phyloP scores from a whole-genome alignment of 257 asterid species.

The Gentiana dahurica region DNA sequence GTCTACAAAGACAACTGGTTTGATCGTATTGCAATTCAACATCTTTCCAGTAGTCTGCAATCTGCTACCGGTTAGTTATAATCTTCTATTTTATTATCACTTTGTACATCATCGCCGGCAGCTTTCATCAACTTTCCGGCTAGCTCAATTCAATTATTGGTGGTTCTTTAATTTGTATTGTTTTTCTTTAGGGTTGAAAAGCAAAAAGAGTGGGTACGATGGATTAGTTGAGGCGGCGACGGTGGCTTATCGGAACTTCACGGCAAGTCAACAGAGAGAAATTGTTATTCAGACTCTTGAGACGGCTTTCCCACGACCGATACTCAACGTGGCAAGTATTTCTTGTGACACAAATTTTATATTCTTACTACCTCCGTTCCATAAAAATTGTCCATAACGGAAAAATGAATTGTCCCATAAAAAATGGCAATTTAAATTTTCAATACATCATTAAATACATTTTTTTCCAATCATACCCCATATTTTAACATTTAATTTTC shows the following conservation, averaged over 20 bases:
- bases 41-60: slow-evolving; percentile 59
- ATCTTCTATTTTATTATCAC: neutral
- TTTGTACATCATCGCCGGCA: neutral
- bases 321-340: slow-evolving; percentile 57
- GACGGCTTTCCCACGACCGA: slow-evolving; percentile 52
- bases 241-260: slow-evolving; percentile 36
- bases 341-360: neutral
- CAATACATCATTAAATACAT: too few species aligned
- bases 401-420: too few species aligned
- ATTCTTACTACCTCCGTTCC: too few species aligned
- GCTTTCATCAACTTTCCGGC: neutral
- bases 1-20: slow-evolving; percentile 58
- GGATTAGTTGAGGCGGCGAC: slow-evolving; percentile 66
- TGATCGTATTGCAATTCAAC: slow-evolving; percentile 60
- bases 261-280: slow-evolving; percentile 30
- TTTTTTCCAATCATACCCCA: too few species aligned
- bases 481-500: too few species aligned
- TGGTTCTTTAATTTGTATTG: neutral
- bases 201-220: slow-evolving; percentile 47
- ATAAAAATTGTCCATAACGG: too few species aligned
- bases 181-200: slow-evolving; percentile 34
- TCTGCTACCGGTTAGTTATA: slow-evolving; percentile 33
- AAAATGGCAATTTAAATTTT: too few species aligned
- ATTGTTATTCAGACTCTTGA: slow-evolving; percentile 43
- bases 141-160: neutral